Evolutionary conservation across 192 early-diverging fungal species (phyloP).

Genomic region (Linnemannia schmuckeri): DNA sequence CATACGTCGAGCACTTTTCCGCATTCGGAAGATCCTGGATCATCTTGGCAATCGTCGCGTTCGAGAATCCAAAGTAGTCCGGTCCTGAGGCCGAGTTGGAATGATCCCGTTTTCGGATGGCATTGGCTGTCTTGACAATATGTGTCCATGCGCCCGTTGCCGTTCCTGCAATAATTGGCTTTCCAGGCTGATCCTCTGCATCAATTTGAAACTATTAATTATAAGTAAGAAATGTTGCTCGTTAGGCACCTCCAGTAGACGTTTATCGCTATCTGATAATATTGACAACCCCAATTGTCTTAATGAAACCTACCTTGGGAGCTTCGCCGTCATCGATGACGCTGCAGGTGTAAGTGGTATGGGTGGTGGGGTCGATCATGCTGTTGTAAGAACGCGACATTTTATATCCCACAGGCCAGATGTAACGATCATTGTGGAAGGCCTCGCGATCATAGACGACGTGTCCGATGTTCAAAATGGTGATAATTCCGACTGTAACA

Average conservation of each 20-base stretch:
- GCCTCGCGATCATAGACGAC: slow-evolving; percentile 81
- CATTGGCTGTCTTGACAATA: slow-evolving; percentile 83
- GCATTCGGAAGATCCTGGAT: slow-evolving; percentile 90
- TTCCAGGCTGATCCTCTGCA: slow-evolving; percentile 82
- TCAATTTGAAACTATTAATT: slow-evolving; percentile 78
- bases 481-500: slow-evolving; percentile 82
- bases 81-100: slow-evolving; percentile 89
- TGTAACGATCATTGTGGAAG: slow-evolving; percentile 93
- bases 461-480: slow-evolving; percentile 77
- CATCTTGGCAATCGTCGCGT: slow-evolving; percentile 86
- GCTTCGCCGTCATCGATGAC: slow-evolving; percentile 84
- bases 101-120: slow-evolving; percentile 81
- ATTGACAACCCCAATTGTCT: too few relatives aligned
- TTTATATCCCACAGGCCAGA: slow-evolving; percentile 92
- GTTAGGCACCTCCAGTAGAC: too few relatives aligned
- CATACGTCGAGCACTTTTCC: slow-evolving; percentile 78
- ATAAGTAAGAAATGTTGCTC: slow-evolving; percentile 41
- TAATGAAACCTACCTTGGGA: slow-evolving; percentile 57
- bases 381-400: slow-evolving; percentile 64
- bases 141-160: slow-evolving; percentile 94
- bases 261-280: too few relatives aligned
- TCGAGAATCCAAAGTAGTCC: slow-evolving; percentile 92
- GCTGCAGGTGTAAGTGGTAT: slow-evolving; percentile 80
- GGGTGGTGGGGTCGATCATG: slow-evolving; percentile 63
- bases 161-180: slow-evolving; percentile 78